A percentile compares a stretch with the other conserved stretches of the same genome.
Evolutionary conservation across 2,329 filamentous ascomycete species (phyloP).

Genomic region (Alternaria viburni): DNA sequence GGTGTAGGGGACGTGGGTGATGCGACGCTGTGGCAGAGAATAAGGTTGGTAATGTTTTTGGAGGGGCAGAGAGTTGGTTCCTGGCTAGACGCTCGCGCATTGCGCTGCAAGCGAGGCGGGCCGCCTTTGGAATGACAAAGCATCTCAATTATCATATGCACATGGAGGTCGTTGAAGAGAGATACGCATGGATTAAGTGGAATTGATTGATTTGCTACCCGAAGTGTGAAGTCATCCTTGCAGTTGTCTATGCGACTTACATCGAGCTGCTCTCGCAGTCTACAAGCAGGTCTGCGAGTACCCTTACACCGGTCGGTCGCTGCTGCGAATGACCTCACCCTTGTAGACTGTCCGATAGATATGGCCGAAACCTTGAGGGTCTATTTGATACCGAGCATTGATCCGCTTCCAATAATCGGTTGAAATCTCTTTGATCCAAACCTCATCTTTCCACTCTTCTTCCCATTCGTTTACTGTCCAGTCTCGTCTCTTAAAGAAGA

Average conservation of each 20-base stretch:
- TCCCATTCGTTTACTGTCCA: background rate
- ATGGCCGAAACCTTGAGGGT: background rate
- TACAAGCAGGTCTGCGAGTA: background rate
- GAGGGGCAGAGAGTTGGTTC: background rate
- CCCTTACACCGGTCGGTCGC: background rate
- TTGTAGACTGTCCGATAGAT: background rate
- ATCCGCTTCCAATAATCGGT: no score
- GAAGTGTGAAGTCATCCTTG: no score
- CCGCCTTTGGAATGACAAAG: background rate
- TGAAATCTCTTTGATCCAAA: no score
- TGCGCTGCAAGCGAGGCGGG: background rate
- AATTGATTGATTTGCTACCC: no score
- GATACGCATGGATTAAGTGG: background rate
- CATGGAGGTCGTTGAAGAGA: background rate
- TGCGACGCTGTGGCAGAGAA: background rate
- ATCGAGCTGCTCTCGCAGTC: no score
- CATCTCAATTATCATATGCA: background rate
- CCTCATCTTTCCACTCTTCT: background rate
- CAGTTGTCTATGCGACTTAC: background rate
- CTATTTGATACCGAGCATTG: background rate
- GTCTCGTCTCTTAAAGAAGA: background rate
- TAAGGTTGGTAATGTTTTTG: background rate
- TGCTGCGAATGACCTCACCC: background rate
- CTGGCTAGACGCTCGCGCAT: background rate
- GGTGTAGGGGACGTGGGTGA: background rate